phyloP scores from a whole-genome alignment of 768 basidiomycete species.

The Scleroderma bovista region DNA sequence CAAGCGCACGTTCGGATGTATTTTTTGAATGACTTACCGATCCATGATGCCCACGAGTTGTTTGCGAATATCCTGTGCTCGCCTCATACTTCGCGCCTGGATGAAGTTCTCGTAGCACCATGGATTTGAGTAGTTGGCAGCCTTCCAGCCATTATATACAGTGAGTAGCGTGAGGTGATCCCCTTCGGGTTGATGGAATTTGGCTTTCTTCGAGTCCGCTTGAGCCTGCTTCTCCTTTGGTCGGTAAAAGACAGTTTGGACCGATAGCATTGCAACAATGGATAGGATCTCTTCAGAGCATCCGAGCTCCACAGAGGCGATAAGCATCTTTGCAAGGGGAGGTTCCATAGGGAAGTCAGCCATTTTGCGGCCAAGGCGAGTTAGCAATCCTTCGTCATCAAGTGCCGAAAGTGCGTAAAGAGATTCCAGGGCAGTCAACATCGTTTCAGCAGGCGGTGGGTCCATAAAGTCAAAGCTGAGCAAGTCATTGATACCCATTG shows the following conservation, averaged over 20 bases:
- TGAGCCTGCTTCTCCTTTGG: slow-evolving; percentile 99
- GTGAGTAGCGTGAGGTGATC: slow-evolving; percentile 89
- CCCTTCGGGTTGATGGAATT: slow-evolving; percentile 98
- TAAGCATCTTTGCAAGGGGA: slow-evolving; percentile 93
- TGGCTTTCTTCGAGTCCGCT: slow-evolving; percentile 99
- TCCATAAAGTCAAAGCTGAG: slow-evolving; percentile 99
- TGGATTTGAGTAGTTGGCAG: slow-evolving; percentile 91
- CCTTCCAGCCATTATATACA: slow-evolving; percentile 99
- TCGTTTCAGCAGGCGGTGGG: slow-evolving; percentile 92
- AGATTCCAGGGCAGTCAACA: slow-evolving; percentile 93
- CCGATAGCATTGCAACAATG: slow-evolving; percentile 95
- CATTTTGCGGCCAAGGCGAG: slow-evolving; percentile 95
- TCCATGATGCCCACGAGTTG: slow-evolving; percentile 99
- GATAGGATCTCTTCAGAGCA: slow-evolving; percentile 98
- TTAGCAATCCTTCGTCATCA: slow-evolving; percentile 94
- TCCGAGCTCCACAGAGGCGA: slow-evolving; percentile 93
- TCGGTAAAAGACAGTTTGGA: slow-evolving; percentile 94
- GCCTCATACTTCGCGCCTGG: slow-evolving; percentile 93
- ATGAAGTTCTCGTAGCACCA: slow-evolving; percentile 99
- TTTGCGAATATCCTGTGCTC: slow-evolving; percentile 97
- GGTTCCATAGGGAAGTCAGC: slow-evolving; percentile 99
- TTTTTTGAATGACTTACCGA: slow-evolving; percentile 48
- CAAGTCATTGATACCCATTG: slow-evolving; percentile 98
- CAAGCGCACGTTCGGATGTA: neutral
- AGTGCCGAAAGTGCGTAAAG: slow-evolving; percentile 93